Evolutionary conservation across 371 early-diverging fungal genomes (phyloP).

Genomic region (Entomophthora muscae): DNA sequence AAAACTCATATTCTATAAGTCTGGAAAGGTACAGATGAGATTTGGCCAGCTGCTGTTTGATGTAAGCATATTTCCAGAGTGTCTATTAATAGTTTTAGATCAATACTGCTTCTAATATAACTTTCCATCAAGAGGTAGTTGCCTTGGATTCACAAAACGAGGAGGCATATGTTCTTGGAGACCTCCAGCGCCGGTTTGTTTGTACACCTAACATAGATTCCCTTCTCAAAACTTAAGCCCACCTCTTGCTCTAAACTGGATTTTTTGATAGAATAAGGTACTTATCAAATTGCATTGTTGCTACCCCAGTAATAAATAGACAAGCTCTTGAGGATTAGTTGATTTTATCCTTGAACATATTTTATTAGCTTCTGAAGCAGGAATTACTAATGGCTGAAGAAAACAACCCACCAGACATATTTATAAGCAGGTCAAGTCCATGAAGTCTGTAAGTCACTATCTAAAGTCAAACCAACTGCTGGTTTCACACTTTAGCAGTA

Average conservation of each 20-base stretch:
- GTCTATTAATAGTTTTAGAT: background rate
- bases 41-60: background rate
- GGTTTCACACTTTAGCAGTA: no score
- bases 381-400: no score
- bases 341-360: no score
- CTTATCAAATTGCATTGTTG: no score
- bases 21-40: background rate
- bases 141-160: background rate
- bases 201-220: background rate
- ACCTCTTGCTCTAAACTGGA: background rate
- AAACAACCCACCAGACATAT: no score
- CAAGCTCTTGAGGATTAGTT: no score
- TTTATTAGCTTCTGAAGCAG: no score
- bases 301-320: no score
- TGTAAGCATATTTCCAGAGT: background rate
- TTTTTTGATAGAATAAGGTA: background rate
- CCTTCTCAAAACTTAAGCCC: background rate
- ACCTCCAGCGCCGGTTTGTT: background rate
- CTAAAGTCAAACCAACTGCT: no score
- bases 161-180: background rate
- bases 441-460: no score
- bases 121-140: slow-evolving; percentile 5
- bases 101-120: background rate
- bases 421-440: no score
- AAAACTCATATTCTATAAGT: background rate